Conservation (phyloP, 371 early-diverging fungal genomes). For the Fennellomyces sp. region DNA sequence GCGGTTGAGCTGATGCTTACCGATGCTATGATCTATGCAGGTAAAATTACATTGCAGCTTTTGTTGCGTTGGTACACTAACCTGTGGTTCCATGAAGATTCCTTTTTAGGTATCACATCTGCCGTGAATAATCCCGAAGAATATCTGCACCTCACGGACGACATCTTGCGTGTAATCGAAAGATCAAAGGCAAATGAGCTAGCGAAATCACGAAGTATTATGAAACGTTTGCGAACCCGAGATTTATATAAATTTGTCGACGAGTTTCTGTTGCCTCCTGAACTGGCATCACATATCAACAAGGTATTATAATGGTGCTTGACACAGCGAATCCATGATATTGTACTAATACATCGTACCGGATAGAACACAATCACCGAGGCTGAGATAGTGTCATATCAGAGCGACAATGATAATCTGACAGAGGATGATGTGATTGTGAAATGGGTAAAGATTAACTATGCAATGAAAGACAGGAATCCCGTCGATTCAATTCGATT, state of each 20-base stretch:
- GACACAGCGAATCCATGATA: neutral
- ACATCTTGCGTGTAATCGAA: conserved; percentile 85
- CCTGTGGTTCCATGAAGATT: conserved; percentile 58
- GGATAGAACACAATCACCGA: conserved; percentile 52
- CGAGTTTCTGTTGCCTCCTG: conserved; percentile 74
- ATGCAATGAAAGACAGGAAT: conserved; percentile 82
- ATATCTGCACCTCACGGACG: conserved; percentile 85
- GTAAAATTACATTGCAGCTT: conserved; percentile 14
- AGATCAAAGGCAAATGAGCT: conserved; percentile 65
- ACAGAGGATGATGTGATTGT: conserved; percentile 74
- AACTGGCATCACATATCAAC: conserved; percentile 44
- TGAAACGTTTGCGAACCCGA: conserved; percentile 75
- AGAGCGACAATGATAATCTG: conserved; percentile 57
- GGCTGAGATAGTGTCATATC: conserved; percentile 60
- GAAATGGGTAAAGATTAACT: conserved; percentile 72
- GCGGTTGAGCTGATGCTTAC: conserved; percentile 88
- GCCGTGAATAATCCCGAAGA: conserved; percentile 68
- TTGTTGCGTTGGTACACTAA: neutral
- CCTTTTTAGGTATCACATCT: conserved; percentile 69
- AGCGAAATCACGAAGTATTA: conserved; percentile 63
- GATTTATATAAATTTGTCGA: conserved; percentile 91
- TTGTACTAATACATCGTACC: neutral
- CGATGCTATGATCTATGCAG: conserved; percentile 85
- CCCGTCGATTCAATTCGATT: conserved; percentile 87
- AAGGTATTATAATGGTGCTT: conserved; percentile 28